Evolutionary conservation across 352 stramenopile species (phyloP).

Genomic region (Phytophthora ohioensis): DNA sequence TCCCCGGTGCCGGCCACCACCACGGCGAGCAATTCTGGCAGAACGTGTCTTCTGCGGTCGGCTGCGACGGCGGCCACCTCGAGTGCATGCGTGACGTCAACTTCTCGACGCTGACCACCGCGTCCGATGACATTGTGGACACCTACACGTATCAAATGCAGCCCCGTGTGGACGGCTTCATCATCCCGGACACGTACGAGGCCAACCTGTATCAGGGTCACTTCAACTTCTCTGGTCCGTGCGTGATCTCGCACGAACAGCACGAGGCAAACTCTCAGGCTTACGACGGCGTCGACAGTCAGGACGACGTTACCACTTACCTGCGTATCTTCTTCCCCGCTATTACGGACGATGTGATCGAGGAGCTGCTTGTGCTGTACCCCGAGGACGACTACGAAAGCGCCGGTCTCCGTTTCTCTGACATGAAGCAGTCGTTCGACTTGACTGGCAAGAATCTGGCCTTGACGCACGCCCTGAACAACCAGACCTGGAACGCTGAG

Average conservation of each 20-base stretch:
- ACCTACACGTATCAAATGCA: slow-evolving; percentile 38
- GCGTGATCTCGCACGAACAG: slow-evolving; percentile 36
- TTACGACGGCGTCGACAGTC: slow-evolving; percentile 18
- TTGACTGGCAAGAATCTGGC: slow-evolving; percentile 31
- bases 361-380: slow-evolving; percentile 32
- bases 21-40: slow-evolving; percentile 41
- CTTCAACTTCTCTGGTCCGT: slow-evolving; percentile 44
- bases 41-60: slow-evolving; percentile 30
- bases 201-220: slow-evolving; percentile 38
- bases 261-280: slow-evolving; percentile 31
- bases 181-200: slow-evolving; percentile 41
- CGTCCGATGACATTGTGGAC: slow-evolving; percentile 17
- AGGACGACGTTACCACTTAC: slow-evolving; percentile 30
- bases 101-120: slow-evolving; percentile 16
- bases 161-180: slow-evolving; percentile 35
- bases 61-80: slow-evolving; percentile 28
- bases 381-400: slow-evolving; percentile 31
- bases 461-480: slow-evolving; percentile 33
- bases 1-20: slow-evolving; percentile 33
- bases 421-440: slow-evolving; percentile 41
- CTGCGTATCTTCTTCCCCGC: slow-evolving; percentile 37
- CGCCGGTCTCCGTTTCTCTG: slow-evolving; percentile 33
- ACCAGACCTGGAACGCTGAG: slow-evolving; percentile 39
- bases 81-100: slow-evolving; percentile 38
- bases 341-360: slow-evolving; percentile 34